These are phyloP conservation scores for Cryptococcus neoformans DNA, from an alignment of 1,284 basidiomycete genomes.

Conservation along the genomic window DNA sequence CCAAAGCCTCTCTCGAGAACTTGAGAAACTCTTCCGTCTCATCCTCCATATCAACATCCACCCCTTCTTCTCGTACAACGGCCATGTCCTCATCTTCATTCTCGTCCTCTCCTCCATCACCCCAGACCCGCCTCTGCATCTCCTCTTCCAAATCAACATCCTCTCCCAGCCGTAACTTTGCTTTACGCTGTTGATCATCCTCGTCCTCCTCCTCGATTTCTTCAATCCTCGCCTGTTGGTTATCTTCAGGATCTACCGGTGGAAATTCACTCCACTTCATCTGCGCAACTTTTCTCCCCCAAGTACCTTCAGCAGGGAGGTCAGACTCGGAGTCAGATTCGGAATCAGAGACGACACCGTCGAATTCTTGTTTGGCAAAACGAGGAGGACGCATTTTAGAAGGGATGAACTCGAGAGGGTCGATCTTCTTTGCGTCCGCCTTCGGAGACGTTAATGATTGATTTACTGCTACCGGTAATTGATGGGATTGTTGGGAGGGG, in stretches of 20 bases:
- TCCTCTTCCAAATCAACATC: slow-evolving; percentile 84
- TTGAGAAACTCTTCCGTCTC: slow-evolving; percentile 90
- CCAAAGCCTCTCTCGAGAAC: slow-evolving; percentile 84
- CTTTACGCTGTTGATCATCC: slow-evolving; percentile 20
- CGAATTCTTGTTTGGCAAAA: slow-evolving; percentile 71
- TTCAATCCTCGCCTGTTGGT: slow-evolving; percentile 28
- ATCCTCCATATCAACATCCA: slow-evolving; percentile 75
- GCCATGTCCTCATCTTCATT: slow-evolving; percentile 29
- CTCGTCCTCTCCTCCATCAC: slow-evolving; percentile 68
- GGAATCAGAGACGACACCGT: slow-evolving; percentile 78
- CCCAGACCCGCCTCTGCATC: slow-evolving; percentile 76
- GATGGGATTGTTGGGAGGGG: neutral
- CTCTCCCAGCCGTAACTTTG: slow-evolving; percentile 53
- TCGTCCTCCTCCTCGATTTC: slow-evolving; percentile 30
- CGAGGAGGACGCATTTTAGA: slow-evolving; percentile 63
- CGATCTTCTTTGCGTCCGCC: slow-evolving; percentile 1
- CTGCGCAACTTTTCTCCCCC: slow-evolving; percentile 31
- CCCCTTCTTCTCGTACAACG: slow-evolving; percentile 31
- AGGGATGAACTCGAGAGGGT: slow-evolving; percentile 14
- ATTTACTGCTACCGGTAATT: too few relatives aligned
- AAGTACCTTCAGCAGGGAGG: neutral
- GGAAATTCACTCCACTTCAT: slow-evolving; percentile 33
- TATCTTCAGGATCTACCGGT: slow-evolving; percentile 3
- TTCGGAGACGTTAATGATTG: neutral
- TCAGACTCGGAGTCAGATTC: slow-evolving; percentile 65